Base-by-base conservation (phyloP, 2,329 filamentous ascomycete genomes). In the Colletotrichum brevisporum region DNA sequence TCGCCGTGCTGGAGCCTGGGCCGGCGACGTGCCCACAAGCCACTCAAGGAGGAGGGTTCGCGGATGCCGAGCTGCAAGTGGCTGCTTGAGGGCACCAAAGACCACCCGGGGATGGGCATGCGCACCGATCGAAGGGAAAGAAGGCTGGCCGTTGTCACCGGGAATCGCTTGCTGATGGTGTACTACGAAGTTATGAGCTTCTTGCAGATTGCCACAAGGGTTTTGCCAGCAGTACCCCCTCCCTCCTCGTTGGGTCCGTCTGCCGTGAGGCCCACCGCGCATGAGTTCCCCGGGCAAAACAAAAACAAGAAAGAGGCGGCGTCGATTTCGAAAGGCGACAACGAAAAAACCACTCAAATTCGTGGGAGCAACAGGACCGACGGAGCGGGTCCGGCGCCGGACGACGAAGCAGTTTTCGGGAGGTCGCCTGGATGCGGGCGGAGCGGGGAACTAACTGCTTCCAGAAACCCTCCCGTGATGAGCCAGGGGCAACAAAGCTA, bases 301-400 rank as follows among this genome's bases (percentile, higher is more conserved):
- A 8, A 36, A 26, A n/a, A 54, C 27, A 41, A 10, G 21, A 41
- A 50, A 26, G 15, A 26, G 41, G 27, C n/a, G 18, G 54, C 47
- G 5, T 64, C 18, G 21, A 24, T 24, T 24, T 24, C 21, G 15
- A 26, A 39, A 31, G 5, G 27, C 13, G 36, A 50, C 8, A 10
- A 39, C 10, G 55, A 64, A 51, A 60, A 64, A 51, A 51, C 66
- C 55, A 36, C 66, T 66, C 62, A 59, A 18, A 60, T 55, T 48
- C 57, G 18, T 47, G 39, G 53, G 27, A 64, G 43, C 18, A 50
- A 24, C 27, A 27, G 31, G 48, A 41, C 66, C 66, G 66, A 66
- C 24, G 12, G 55, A 66, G 66, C 66, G 62, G 66, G 66, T 56
- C 66, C 55, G 62, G 66, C 62, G 50, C 66, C 61, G 66, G 66